Evolutionary conservation across 75 land plant genomes (phyloP).

Genomic region (Ceratopteris richardii): DNA sequence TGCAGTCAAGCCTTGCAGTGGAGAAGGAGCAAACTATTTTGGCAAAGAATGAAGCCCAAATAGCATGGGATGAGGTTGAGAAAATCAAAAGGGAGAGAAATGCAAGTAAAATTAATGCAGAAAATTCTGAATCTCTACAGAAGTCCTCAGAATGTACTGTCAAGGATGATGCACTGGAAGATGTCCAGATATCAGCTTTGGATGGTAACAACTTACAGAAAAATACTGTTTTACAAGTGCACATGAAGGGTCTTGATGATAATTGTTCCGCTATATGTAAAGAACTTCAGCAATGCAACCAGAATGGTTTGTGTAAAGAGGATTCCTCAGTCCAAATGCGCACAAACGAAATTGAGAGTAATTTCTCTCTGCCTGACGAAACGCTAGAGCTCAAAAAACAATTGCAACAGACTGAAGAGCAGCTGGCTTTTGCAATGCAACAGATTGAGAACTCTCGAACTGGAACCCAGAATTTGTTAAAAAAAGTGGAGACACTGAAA

Average conservation of each 20-base stretch:
- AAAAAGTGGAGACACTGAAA: neutral
- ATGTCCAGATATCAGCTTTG: neutral
- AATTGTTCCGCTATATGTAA: too few relatives aligned
- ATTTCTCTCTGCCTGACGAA: too few relatives aligned
- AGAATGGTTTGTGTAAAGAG: too few relatives aligned
- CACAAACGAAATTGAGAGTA: neutral
- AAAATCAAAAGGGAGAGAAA: neutral
- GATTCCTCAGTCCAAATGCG: too few relatives aligned
- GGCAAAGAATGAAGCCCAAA: neutral
- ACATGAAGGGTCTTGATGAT: too few relatives aligned
- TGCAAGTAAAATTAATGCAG: neutral
- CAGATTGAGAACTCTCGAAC: neutral
- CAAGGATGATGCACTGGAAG: constrained; percentile 1
- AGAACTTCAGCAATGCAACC: too few relatives aligned
- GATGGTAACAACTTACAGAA: too few relatives aligned
- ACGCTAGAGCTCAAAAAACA: neutral
- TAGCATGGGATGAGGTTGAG: constrained; percentile 1
- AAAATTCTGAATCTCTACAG: neutral
- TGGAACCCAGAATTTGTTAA: neutral
- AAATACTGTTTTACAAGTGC: too few relatives aligned
- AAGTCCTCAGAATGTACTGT: neutral
- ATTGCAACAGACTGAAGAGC: neutral
- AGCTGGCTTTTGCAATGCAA: neutral
- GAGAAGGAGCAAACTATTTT: neutral
- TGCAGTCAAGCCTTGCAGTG: neutral